Conservation (phyloP, 805 yeast species). For the Brettanomyces nanus region DNA sequence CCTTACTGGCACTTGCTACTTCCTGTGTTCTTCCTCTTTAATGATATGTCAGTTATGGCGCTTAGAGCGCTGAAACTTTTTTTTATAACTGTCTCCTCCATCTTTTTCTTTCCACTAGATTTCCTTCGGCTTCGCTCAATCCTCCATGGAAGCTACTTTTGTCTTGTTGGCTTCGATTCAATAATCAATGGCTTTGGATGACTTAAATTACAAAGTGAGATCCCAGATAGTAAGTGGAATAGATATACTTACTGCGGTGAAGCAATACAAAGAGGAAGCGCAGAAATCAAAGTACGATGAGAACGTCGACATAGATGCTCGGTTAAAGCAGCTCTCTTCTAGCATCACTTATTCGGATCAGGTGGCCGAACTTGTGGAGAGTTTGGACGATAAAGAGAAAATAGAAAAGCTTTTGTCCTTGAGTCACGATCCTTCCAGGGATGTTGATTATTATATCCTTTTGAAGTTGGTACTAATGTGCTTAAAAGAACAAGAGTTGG, state of each 20-base stretch:
- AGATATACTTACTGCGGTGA: conserved; percentile 3
- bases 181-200: conserved; percentile 3
- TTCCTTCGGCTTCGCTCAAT: too few relatives aligned
- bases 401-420: background rate
- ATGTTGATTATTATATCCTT: conserved; percentile 2
- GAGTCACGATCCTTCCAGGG: background rate
- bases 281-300: background rate
- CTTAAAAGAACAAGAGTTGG: background rate
- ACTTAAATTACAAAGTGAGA: conserved; percentile 2
- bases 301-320: background rate
- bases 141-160: too few relatives aligned
- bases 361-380: background rate
- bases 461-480: background rate
- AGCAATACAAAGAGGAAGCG: background rate
- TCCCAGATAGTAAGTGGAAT: conserved; percentile 3
- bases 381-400: background rate
- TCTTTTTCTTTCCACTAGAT: too few relatives aligned
- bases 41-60: too few relatives aligned
- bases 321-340: background rate
- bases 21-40: too few relatives aligned
- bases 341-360: background rate
- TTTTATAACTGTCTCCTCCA: too few relatives aligned
- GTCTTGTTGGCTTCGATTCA: too few relatives aligned
- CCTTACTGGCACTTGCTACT: too few relatives aligned
- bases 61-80: too few relatives aligned